phyloP scores from a whole-genome alignment of 257 asterid genomes.

The Przewalskia tangutica region DNA sequence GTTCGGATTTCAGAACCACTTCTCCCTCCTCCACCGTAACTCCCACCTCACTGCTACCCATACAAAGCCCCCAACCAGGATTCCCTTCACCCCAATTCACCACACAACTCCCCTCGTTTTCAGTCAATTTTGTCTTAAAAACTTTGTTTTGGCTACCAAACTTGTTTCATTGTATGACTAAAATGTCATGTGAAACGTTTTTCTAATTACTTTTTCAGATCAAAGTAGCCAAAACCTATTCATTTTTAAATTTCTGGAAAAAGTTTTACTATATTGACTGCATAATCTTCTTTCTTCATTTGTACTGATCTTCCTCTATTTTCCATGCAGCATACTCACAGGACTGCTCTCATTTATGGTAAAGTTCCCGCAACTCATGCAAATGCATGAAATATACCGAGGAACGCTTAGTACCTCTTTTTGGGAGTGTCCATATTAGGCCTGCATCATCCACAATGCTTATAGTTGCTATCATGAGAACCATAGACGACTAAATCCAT shows the following conservation, averaged over 20 bases:
- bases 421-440: background rate
- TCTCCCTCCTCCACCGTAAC: background rate
- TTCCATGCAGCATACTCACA: conserved; percentile 70
- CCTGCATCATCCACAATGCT: background rate
- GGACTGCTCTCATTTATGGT: conserved; percentile 99
- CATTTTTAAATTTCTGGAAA: background rate
- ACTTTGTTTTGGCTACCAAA: too few relatives aligned
- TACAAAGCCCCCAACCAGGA: background rate
- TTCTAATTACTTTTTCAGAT: background rate
- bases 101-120: background rate
- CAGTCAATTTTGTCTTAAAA: too few relatives aligned
- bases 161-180: background rate
- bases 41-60: background rate
- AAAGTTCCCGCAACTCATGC: conserved; percentile 18
- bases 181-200: background rate
- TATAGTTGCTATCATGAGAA: background rate
- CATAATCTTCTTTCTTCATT: background rate
- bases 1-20: background rate
- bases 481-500: background rate
- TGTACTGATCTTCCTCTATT: conserved; percentile 22
- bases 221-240: background rate
- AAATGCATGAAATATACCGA: background rate
- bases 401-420: background rate
- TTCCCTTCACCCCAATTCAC: background rate
- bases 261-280: background rate